phyloP scores from a whole-genome alignment of 2,329 filamentous ascomycete species.

The Trichoderma koningiopsis region DNA sequence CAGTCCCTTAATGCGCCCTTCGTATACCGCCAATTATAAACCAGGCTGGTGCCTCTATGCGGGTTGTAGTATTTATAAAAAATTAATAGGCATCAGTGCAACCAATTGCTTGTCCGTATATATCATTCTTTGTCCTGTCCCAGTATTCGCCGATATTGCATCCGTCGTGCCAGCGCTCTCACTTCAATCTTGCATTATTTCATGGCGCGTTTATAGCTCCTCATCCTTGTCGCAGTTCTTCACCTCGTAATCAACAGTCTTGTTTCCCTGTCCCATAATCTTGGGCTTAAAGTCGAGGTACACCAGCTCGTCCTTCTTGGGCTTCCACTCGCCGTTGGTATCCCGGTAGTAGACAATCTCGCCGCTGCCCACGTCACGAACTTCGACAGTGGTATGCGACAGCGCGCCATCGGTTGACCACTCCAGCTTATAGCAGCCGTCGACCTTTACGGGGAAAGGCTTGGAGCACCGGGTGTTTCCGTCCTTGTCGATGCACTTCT shows the following conservation, averaged over 20 bases:
- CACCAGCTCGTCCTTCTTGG: conserved; percentile 7
- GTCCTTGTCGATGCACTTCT: conserved; percentile 11
- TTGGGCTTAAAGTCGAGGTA: conserved; percentile 18
- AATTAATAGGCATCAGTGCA: not conserved
- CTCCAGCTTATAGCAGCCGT: not conserved
- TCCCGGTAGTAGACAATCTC: conserved; percentile 14
- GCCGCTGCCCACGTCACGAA: conserved; percentile 3
- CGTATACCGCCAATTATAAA: not conserved
- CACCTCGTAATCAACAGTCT: conserved; percentile 17
- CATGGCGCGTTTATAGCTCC: not conserved
- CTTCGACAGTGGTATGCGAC: not conserved
- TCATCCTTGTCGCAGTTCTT: conserved; percentile 7
- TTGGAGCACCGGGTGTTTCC: conserved; percentile 16
- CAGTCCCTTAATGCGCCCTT: not conserved
- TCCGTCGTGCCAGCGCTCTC: not conserved
- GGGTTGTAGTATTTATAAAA: not conserved
- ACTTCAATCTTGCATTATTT: not conserved
- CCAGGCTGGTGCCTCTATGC: not conserved
- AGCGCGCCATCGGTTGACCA: conserved; percentile 12
- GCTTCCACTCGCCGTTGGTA: conserved; percentile 13
- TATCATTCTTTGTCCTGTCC: not conserved
- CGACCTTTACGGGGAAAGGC: not conserved
- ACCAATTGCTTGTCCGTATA: not conserved
- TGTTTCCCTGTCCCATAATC: conserved; percentile 13
- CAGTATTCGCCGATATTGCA: not conserved